Percentiles rank a stretch among this genome's conserved stretches.
Evolutionary conservation across 1,284 basidiomycete genomes (phyloP).

Genomic region (Cystobasidium sp.): DNA sequence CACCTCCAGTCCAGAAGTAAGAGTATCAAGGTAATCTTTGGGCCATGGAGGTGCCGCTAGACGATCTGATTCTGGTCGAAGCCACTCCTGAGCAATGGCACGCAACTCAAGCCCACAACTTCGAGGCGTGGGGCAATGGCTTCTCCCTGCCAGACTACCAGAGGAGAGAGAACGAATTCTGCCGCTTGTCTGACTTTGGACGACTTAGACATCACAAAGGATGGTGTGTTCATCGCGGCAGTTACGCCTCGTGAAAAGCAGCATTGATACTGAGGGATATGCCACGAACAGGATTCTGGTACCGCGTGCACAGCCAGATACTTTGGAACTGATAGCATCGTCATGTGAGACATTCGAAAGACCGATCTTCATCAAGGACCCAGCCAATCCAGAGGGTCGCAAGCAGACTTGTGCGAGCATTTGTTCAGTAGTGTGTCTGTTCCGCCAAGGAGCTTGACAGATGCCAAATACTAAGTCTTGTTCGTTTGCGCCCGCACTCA

Average conservation of each 20-base stretch:
- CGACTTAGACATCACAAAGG: neutral
- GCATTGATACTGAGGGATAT: neutral
- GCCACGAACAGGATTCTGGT: conserved; percentile 16
- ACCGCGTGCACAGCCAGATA: conserved; percentile 11
- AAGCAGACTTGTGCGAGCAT: conserved; percentile 1
- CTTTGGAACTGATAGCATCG: conserved; percentile 8
- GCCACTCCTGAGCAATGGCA: conserved; percentile 29
- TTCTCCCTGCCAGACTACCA: conserved; percentile 13
- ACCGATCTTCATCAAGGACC: conserved; percentile 22
- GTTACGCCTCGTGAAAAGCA: neutral
- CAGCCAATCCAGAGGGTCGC: neutral
- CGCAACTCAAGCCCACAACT: conserved; percentile 14
- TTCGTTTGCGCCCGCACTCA: neutral
- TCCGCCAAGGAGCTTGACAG: neutral
- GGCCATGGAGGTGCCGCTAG: neutral
- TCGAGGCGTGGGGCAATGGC: conserved; percentile 16
- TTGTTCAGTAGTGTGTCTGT: conserved; percentile 19
- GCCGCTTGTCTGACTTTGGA: conserved; percentile 21
- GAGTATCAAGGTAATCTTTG: neutral
- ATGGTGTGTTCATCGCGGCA: conserved; percentile 7
- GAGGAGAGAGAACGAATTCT: conserved; percentile 17
- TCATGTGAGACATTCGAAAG: conserved; percentile 25
- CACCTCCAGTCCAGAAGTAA: neutral
- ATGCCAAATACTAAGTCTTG: neutral
- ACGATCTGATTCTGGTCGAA: conserved; percentile 3